These are phyloP conservation scores for Wickerhamomyces sydowiorum DNA, from an alignment of 805 yeast species.

Conservation along the genomic window DNA sequence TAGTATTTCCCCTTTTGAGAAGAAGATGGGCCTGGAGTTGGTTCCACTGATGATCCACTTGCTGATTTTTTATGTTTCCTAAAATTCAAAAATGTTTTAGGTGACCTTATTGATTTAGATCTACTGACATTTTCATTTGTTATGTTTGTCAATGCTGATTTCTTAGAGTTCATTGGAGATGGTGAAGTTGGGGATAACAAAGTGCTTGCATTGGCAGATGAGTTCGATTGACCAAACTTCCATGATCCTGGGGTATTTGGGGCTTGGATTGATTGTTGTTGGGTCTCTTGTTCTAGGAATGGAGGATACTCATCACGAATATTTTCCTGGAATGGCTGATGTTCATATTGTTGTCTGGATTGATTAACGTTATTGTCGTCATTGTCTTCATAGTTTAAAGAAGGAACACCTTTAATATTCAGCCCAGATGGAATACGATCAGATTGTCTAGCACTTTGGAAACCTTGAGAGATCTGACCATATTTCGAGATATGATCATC, in stretches of 20 bases:
- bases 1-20: constrained; percentile 19
- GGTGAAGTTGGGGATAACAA: constrained; percentile 10
- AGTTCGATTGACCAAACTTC: constrained; percentile 1
- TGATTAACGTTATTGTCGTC: neutral
- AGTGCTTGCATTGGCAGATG: neutral
- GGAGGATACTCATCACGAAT: neutral
- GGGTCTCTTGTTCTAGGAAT: no score
- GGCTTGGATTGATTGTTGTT: neutral
- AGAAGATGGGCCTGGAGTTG: constrained; percentile 10
- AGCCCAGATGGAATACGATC: constrained; percentile 16
- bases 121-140: constrained; percentile 6
- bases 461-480: constrained; percentile 10
- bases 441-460: constrained; percentile 14
- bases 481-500: constrained; percentile 5
- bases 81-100: constrained; percentile 19
- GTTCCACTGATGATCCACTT: constrained; percentile 6
- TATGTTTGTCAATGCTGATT: constrained; percentile 1
- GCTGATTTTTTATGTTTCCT: constrained; percentile 21
- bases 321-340: neutral
- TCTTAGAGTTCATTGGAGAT: constrained; percentile 6
- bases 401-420: constrained; percentile 14
- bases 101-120: constrained; percentile 20
- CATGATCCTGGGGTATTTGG: neutral
- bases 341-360: neutral
- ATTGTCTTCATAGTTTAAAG: neutral